phyloP scores from a whole-genome alignment of 2,329 filamentous ascomycete genomes.

The Madurella fahalii region DNA sequence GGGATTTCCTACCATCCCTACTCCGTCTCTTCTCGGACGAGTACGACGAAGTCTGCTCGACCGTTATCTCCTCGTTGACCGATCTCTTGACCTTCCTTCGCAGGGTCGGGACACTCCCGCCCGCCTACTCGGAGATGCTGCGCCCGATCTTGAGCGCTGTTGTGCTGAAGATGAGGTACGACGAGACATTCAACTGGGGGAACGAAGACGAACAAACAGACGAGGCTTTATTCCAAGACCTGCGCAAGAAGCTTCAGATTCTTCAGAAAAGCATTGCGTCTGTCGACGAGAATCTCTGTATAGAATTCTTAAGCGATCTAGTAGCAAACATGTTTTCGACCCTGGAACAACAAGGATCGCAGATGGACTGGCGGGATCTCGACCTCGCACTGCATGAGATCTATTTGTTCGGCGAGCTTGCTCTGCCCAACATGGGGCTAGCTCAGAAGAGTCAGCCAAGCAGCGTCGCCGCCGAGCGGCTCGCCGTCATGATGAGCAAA shows the following conservation, averaged over 20 bases:
- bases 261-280: conserved; percentile 90
- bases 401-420: conserved; percentile 90
- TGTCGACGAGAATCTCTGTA: conserved; percentile 82
- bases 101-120: conserved; percentile 69
- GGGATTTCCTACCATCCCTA: conserved; percentile 79
- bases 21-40: conserved; percentile 96
- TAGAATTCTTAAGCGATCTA: conserved; percentile 80
- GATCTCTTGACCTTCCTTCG: conserved; percentile 89
- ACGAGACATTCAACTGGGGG: conserved; percentile 90
- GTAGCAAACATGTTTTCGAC: conserved; percentile 83
- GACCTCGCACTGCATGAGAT: conserved; percentile 94
- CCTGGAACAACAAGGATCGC: conserved; percentile 67
- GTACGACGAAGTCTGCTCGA: conserved; percentile 96
- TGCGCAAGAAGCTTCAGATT: conserved; percentile 83
- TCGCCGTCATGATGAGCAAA: conserved; percentile 89
- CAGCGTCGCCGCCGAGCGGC: conserved; percentile 70
- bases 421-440: conserved; percentile 82
- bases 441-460: conserved; percentile 81
- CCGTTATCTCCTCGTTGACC: conserved; percentile 87
- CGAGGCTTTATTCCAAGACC: conserved; percentile 94
- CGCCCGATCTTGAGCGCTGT: conserved; percentile 87
- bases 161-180: conserved; percentile 93
- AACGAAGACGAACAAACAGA: conserved; percentile 93
- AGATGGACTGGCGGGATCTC: conserved; percentile 90
- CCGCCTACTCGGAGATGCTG: conserved; percentile 76